These are phyloP conservation scores for Trifolium pratense DNA, from an alignment of 306 rosid genomes.

Conservation along the genomic window DNA sequence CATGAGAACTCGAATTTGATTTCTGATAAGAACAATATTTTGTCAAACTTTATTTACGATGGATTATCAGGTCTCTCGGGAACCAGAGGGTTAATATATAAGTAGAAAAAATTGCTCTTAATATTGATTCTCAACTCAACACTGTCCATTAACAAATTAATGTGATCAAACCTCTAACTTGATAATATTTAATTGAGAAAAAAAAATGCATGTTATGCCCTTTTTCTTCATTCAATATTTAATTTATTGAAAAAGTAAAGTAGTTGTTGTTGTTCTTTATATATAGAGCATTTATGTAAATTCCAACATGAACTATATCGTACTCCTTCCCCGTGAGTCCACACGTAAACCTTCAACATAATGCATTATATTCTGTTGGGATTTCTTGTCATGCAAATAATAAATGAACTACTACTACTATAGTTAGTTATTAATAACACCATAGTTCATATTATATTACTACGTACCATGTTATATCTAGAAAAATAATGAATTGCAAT, in stretches of 20 bases:
- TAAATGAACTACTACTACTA: background rate
- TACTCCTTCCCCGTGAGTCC: background rate
- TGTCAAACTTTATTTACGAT: too few species aligned
- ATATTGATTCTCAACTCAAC: background rate
- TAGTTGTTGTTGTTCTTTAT: background rate
- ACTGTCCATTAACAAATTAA: too few species aligned
- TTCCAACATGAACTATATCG: background rate
- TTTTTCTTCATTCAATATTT: background rate
- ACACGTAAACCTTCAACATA: slow-evolving; percentile 15
- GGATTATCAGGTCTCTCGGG: too few species aligned
- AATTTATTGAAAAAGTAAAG: background rate
- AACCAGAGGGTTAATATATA: too few species aligned
- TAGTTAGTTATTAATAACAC: too few species aligned
- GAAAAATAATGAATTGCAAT: slow-evolving; percentile 6
- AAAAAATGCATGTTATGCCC: background rate
- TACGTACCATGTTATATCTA: background rate
- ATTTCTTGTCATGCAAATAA: slow-evolving; percentile 1
- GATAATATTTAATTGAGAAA: background rate
- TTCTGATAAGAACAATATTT: too few species aligned
- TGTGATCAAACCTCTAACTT: background rate
- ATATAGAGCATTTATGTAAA: slow-evolving; percentile 5
- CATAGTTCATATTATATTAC: background rate
- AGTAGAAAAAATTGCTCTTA: background rate
- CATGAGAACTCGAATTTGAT: too few species aligned
- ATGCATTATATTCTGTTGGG: background rate